These are phyloP conservation scores for Uronychia binucleata DNA, from an alignment of 73 alveolate genomes.

Conservation along the genomic window DNA sequence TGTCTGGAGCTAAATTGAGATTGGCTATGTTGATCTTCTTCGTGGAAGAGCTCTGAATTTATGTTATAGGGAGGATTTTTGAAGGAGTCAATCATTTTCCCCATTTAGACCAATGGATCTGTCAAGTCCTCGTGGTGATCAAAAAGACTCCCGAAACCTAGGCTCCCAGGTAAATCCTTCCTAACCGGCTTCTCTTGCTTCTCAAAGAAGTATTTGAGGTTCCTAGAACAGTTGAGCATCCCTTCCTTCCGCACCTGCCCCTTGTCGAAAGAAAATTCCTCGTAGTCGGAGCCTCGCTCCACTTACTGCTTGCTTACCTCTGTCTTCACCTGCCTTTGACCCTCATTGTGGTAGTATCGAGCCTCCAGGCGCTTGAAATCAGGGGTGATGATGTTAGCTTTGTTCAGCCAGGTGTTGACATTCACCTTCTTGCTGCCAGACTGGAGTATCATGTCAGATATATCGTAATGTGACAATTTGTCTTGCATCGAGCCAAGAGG, in stretches of 20 bases:
- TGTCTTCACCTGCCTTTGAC: not conserved
- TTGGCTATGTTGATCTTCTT: too few species aligned
- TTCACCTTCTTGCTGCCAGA: not conserved
- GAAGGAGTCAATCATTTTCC: not conserved
- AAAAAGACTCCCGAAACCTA: not conserved
- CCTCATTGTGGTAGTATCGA: not conserved
- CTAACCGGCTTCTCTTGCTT: not conserved
- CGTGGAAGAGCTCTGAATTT: too few species aligned
- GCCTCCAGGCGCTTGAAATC: not conserved
- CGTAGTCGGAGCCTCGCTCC: not conserved
- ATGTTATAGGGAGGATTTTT: too few species aligned
- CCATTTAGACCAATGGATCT: not conserved
- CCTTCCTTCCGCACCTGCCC: too few species aligned
- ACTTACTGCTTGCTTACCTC: not conserved
- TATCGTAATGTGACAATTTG: too few species aligned
- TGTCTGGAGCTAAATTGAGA: too few species aligned
- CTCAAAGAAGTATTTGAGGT: not conserved
- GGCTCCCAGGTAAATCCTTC: not conserved
- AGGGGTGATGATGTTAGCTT: not conserved
- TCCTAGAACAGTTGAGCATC: not conserved
- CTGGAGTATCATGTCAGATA: not conserved
- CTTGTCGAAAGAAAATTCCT: too few species aligned
- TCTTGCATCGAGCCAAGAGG: not conserved
- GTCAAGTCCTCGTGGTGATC: not conserved
- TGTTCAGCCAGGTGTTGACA: not conserved